Evolutionary conservation across 106 monocot species (phyloP).

Genomic region (Allium fistulosum): DNA sequence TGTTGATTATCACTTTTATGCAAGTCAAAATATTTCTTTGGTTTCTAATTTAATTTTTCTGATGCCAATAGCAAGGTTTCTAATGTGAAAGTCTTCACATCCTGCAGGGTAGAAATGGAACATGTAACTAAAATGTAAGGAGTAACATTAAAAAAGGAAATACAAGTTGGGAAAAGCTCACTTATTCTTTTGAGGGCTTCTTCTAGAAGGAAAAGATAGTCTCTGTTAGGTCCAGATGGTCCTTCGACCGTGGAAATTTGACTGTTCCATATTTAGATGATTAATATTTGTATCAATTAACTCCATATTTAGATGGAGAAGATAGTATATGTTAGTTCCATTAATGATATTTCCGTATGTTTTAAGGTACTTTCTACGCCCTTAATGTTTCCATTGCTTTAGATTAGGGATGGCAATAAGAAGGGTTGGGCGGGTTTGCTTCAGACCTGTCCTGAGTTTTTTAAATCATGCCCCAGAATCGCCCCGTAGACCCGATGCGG

Average conservation of each 20-base stretch:
- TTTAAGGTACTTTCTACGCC: too few species aligned
- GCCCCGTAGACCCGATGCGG: too few species aligned
- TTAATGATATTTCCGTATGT: too few species aligned
- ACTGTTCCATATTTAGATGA: slow-evolving; percentile 19
- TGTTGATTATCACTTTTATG: too few species aligned
- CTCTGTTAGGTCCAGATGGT: slow-evolving; percentile 86
- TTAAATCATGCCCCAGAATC: too few species aligned
- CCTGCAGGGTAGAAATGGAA: slow-evolving; percentile 23
- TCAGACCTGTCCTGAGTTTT: too few species aligned
- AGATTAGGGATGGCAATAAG: too few species aligned
- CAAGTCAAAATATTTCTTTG: neutral
- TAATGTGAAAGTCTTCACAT: slow-evolving; percentile 66
- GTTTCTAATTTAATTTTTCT: slow-evolving; percentile 30
- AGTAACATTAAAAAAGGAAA: neutral
- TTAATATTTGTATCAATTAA: neutral
- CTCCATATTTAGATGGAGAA: neutral
- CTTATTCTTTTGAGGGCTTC: slow-evolving; percentile 50
- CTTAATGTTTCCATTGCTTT: too few species aligned
- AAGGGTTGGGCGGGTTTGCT: too few species aligned
- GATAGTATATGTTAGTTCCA: too few species aligned
- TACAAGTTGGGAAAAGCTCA: slow-evolving; percentile 5
- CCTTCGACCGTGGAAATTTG: slow-evolving; percentile 78
- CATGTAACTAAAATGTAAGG: neutral
- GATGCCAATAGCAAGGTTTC: slow-evolving; percentile 54
- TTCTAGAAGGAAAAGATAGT: slow-evolving; percentile 91